phyloP scores from a whole-genome alignment of 23 red algal species.

The Agarophyton chilense region DNA sequence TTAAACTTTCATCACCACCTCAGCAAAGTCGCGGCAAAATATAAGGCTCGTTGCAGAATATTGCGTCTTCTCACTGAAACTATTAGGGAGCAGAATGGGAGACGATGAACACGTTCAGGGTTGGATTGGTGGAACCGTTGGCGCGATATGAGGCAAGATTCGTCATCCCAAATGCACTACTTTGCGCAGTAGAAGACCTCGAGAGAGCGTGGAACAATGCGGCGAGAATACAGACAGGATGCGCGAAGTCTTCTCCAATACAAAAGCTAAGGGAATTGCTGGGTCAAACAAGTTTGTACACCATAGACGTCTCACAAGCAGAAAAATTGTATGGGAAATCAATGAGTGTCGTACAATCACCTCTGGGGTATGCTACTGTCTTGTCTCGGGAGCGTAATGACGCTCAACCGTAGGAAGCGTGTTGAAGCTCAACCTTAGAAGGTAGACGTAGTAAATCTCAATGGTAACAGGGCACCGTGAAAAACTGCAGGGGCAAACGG shows the following conservation, averaged over 20 bases:
- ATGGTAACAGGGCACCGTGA: no score
- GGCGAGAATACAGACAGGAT: not conserved
- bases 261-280: not conserved
- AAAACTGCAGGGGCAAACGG: no score
- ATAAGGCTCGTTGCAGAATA: no score
- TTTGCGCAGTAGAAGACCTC: not conserved
- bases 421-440: no score
- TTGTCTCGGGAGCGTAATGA: no score
- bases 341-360: no score
- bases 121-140: not conserved
- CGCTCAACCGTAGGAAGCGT: no score
- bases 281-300: not conserved
- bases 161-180: not conserved
- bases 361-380: no score
- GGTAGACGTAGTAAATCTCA: no score
- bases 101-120: not conserved
- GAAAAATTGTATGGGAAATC: not conserved
- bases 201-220: not conserved
- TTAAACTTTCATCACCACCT: no score
- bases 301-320: not conserved
- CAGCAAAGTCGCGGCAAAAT: no score
- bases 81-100: not conserved
- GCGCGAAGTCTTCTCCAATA: not conserved
- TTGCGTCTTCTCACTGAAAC: not conserved
- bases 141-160: not conserved